These are phyloP conservation scores for Candida sakaeoensis DNA, from an alignment of 805 yeast species.

Conservation along the genomic window DNA sequence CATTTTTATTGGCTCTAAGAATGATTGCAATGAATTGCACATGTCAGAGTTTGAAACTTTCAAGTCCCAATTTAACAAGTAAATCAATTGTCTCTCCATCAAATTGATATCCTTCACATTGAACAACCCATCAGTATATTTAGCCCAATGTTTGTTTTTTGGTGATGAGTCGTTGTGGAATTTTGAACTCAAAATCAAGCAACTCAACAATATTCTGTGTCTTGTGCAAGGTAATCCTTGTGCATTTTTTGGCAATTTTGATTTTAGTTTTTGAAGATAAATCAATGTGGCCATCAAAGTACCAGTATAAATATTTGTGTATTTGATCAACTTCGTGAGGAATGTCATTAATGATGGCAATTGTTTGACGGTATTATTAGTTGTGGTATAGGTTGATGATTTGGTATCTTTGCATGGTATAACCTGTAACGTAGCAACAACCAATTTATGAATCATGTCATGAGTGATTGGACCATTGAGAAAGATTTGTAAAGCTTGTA, in stretches of 20 bases:
- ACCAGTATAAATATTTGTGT: conserved; percentile 78
- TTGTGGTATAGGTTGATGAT: conserved; percentile 16
- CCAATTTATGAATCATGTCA: conserved; percentile 69
- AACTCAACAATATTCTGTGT: conserved; percentile 72
- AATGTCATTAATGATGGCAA: conserved; percentile 73
- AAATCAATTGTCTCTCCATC: conserved; percentile 76
- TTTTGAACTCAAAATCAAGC: conserved; percentile 69
- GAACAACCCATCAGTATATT: conserved; percentile 72
- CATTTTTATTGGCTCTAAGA: conserved; percentile 50
- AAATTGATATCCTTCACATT: conserved; percentile 64
- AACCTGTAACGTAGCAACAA: conserved; percentile 62
- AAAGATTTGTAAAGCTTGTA: conserved; percentile 55
- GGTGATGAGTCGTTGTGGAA: conserved; percentile 77
- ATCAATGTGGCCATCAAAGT: conserved; percentile 71
- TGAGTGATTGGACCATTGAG: conserved; percentile 67
- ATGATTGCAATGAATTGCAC: conserved; percentile 35
- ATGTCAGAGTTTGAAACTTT: conserved; percentile 45
- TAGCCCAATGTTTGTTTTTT: conserved; percentile 75
- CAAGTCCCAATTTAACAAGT: conserved; percentile 68
- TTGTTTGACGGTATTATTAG: conserved; percentile 32
- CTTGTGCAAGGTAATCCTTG: conserved; percentile 77
- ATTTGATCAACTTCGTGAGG: conserved; percentile 65
- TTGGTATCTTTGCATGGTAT: conserved; percentile 52
- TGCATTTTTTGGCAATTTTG: conserved; percentile 64
- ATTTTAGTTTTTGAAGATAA: conserved; percentile 58